phyloP scores from a whole-genome alignment of 306 rosid species.

The Chamaecrista fasciculata region DNA sequence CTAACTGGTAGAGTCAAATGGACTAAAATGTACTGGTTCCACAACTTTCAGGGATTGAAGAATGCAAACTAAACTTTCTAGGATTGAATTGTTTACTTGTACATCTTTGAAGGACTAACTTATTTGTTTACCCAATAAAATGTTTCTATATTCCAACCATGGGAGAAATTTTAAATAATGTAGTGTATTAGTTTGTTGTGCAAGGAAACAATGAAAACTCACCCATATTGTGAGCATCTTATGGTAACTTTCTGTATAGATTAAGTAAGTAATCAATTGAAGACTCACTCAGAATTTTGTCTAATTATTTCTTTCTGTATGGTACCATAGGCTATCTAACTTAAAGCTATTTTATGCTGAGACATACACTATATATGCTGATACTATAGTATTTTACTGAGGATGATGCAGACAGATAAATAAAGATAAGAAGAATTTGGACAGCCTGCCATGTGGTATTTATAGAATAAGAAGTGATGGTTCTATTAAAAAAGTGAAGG shows the following conservation, averaged over 20 bases:
- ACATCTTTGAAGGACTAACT: too few species aligned
- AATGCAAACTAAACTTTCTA: too few species aligned
- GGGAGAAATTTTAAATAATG: background rate
- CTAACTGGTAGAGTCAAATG: too few species aligned
- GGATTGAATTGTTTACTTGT: too few species aligned
- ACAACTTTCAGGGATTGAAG: too few species aligned
- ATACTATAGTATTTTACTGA: conserved; percentile 17
- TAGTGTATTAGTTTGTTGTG: too few species aligned
- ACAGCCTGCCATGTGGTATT: conserved; percentile 31
- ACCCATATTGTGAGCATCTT: background rate
- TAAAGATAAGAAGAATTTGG: conserved; percentile 28
- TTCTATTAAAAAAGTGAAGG: conserved; percentile 38
- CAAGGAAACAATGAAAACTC: too few species aligned
- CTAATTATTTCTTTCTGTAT: background rate
- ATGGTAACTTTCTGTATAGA: too few species aligned
- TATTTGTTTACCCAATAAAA: background rate
- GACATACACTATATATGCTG: background rate
- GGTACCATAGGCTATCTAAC: background rate
- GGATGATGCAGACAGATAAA: conserved; percentile 29
- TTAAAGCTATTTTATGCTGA: background rate
- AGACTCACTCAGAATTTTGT: too few species aligned
- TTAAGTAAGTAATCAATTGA: background rate
- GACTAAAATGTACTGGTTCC: too few species aligned
- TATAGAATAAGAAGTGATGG: conserved; percentile 40
- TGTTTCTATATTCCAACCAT: background rate